Conservation (phyloP, 148 eudicot genomes). For the Chenopodium quinoa region DNA sequence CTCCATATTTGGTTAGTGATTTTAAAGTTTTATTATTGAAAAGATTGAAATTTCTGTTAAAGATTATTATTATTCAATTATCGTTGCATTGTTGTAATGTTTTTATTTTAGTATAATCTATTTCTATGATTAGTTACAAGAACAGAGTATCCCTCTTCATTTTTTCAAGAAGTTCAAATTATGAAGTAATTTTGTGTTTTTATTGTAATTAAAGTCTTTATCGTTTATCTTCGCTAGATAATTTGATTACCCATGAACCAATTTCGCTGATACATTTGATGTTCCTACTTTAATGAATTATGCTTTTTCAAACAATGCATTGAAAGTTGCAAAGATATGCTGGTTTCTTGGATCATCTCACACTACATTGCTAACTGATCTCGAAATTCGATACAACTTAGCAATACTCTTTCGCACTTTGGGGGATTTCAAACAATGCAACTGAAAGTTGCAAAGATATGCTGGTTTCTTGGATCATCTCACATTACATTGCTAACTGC, state of each 20-base stretch:
- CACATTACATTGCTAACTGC: background rate
- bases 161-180: background rate
- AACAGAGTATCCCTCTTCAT: background rate
- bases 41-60: background rate
- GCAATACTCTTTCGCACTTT: too few relatives aligned
- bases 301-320: background rate
- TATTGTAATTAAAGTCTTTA: background rate
- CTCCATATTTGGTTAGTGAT: background rate
- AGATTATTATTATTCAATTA: background rate
- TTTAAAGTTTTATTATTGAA: background rate
- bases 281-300: background rate
- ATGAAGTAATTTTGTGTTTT: background rate
- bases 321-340: too few relatives aligned
- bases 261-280: background rate
- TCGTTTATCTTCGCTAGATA: background rate
- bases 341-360: too few relatives aligned
- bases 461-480: background rate
- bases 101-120: background rate
- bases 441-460: background rate
- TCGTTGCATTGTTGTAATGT: background rate
- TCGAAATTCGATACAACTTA: too few relatives aligned
- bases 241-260: background rate
- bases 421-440: too few relatives aligned
- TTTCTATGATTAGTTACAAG: background rate
- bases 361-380: too few relatives aligned